Conservation (phyloP, 1,284 basidiomycete genomes). For the Neotropicomus parvogracilis region DNA sequence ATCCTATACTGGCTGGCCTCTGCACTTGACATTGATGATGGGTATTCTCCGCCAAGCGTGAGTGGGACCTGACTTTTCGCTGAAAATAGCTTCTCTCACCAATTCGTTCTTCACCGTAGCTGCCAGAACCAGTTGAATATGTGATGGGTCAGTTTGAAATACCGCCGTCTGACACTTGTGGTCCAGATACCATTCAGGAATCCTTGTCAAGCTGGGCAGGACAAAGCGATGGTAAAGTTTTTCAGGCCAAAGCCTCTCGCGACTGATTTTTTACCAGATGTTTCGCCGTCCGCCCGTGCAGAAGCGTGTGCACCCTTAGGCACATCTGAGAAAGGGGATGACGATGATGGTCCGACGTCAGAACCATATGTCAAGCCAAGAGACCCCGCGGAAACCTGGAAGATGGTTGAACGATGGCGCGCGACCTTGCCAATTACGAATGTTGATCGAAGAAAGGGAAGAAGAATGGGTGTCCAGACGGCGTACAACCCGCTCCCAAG, state of each 20-base stretch:
- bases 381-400: constrained; percentile 24
- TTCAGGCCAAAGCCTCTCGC: neutral
- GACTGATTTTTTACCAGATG: constrained; percentile 16
- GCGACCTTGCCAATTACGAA: constrained; percentile 20
- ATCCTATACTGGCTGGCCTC: constrained; percentile 36
- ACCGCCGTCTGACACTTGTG: constrained; percentile 20
- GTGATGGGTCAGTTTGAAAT: constrained; percentile 28
- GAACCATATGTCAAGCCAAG: constrained; percentile 25
- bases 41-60: constrained; percentile 29
- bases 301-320: constrained; percentile 11
- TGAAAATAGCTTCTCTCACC: constrained; percentile 1
- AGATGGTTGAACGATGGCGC: constrained; percentile 34
- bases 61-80: constrained; percentile 4
- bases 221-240: constrained; percentile 32
- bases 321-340: constrained; percentile 24
- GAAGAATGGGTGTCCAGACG: constrained; percentile 4
- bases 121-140: constrained; percentile 38
- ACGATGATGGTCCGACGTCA: constrained; percentile 2
- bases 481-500: constrained; percentile 3
- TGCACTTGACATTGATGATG: constrained; percentile 33
- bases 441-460: constrained; percentile 16
- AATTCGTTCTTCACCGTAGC: constrained; percentile 20
- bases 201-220: constrained; percentile 38
- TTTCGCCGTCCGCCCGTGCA: constrained; percentile 23
- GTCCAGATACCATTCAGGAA: constrained; percentile 18